phyloP scores from a whole-genome alignment of 768 basidiomycete genomes.

The Pleurotus platypus region DNA sequence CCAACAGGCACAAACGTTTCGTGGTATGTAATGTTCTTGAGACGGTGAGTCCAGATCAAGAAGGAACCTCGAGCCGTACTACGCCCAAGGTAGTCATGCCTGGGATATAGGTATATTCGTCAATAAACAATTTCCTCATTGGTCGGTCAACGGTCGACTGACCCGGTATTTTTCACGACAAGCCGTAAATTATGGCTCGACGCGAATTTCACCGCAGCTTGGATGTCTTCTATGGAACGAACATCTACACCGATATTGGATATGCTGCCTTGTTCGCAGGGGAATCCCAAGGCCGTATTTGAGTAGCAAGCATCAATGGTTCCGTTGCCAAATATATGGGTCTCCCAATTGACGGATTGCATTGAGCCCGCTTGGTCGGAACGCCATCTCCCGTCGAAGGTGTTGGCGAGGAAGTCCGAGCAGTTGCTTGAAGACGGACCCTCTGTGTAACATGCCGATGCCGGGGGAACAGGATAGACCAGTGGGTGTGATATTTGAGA shows the following conservation, averaged over 20 bases:
- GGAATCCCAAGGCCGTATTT: constrained; percentile 33
- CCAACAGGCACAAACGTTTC: constrained; percentile 27
- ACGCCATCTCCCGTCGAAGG: constrained; percentile 34
- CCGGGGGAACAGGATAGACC: constrained; percentile 35
- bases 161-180: constrained; percentile 21
- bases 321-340: constrained; percentile 34
- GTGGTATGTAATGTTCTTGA: constrained; percentile 32
- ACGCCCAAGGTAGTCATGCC: constrained; percentile 36
- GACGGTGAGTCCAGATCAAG: constrained; percentile 36
- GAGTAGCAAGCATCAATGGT: constrained; percentile 51
- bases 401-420: constrained; percentile 22
- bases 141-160: neutral
- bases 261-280: constrained; percentile 42
- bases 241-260: constrained; percentile 39
- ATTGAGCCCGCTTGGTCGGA: constrained; percentile 36
- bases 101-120: neutral
- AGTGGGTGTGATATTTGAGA: constrained; percentile 40
- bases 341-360: constrained; percentile 29
- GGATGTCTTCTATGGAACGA: constrained; percentile 31
- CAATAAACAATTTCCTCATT: neutral
- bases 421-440: constrained; percentile 34
- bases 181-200: constrained; percentile 23
- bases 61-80: constrained; percentile 33
- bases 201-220: constrained; percentile 29
- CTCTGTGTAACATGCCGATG: constrained; percentile 36